Evolutionary conservation across 179 eudicot species (phyloP), one percentile per base, ranked within the genome.

Genomic region (Actinidia arguta): DNA sequence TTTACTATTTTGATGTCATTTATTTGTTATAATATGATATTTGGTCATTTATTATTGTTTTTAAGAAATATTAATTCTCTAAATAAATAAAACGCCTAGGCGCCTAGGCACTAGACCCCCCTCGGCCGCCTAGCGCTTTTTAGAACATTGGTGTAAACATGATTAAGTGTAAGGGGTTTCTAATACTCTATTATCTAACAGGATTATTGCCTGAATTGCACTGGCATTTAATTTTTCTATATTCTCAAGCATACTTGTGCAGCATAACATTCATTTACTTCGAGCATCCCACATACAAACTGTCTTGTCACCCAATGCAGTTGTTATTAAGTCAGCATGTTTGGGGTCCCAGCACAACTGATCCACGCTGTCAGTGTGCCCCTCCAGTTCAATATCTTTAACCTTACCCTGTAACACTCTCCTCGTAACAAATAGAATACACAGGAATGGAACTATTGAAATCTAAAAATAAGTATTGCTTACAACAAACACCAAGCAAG

Each of bases 271-370:
- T 59, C 36, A 89, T 97, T 89, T 90, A 96, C 99, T 96, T 63
- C 99, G 98, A 81, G 95, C 97, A 94, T 96, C 99, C 99, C 99
- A 96, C 71, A 96, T 81, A 68, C 99, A 96, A 80, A 96, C 99
- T 67, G 99, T 93, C 87, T 93, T 96, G 86, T 96, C 99, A 63
- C 99, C 99, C 0, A 98, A 96, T 58, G 99, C 99, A 81, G 99
- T 96, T 73, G 99, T 98, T 84, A 96, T 87, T 80, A 96, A 83
- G 55, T 96, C 99, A 73, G 93, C 86, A 83, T 96, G 98, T 81
- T 96, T 96, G 31, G 99, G 99, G 80, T 96, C 99, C 99, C 99
- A 96, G 82, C 99, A 96, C 59, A 96, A 92, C 90, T 96, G 98
- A 86, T 96, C 99, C 78, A 96, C 99, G 85, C 99, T 96, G 82